Evolutionary conservation across 169 alveolate species (phyloP).

Genomic region (Eimeria tenella): DNA sequence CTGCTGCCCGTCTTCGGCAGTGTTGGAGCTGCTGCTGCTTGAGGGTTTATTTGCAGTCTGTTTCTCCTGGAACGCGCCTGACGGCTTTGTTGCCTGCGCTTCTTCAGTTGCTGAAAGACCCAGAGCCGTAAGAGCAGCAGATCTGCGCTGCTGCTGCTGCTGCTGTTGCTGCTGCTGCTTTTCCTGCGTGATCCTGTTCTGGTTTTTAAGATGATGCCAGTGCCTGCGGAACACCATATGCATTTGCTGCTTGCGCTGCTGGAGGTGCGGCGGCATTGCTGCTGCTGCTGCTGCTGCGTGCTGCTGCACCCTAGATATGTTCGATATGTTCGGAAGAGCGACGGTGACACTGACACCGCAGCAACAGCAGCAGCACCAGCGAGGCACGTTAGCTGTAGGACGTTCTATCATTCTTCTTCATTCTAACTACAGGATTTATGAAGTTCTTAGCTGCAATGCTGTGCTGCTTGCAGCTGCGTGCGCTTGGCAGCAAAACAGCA

Average conservation of each 20-base stretch:
- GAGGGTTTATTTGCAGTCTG: conserved; percentile 7
- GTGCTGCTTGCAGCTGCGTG: conserved; percentile 22
- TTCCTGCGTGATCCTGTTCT: too few species aligned
- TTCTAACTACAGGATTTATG: not conserved
- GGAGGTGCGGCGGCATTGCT: not conserved
- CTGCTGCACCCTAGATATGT: not conserved
- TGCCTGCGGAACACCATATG: too few species aligned
- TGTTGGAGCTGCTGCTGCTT: conserved; percentile 9
- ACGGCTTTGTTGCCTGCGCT: not conserved
- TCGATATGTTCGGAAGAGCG: too few species aligned
- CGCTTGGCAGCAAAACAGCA: conserved; percentile 33
- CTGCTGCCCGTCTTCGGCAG: not conserved
- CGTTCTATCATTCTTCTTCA: too few species aligned
- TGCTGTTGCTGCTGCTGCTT: not conserved
- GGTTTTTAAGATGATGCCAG: too few species aligned
- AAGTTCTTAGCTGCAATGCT: not conserved
- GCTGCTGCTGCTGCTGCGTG: not conserved
- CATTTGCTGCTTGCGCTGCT: not conserved
- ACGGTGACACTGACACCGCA: not conserved
- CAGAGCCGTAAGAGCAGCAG: conserved; percentile 2
- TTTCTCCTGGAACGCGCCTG: not conserved
- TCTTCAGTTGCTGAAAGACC: not conserved
- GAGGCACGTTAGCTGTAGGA: not conserved
- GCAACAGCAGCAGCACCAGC: not conserved
- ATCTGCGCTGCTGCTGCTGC: conserved; percentile 1